Percentiles rank a stretch among this genome's conserved stretches.
phyloP scores from a whole-genome alignment of 768 basidiomycete species.

The Omphalotus guepiniiformis region DNA sequence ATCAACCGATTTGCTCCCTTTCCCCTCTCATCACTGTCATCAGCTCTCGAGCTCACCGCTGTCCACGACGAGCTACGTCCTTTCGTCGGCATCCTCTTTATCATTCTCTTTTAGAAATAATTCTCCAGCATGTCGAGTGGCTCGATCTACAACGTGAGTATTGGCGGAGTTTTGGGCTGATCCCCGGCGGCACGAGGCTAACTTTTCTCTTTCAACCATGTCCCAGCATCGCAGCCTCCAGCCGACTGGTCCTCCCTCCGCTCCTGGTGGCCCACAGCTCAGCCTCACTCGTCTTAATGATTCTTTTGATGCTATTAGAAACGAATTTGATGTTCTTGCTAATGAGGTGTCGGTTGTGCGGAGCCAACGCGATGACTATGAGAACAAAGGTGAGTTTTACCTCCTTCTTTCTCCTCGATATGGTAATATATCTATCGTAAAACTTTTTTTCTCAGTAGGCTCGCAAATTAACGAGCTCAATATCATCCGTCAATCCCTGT shows the following conservation, averaged over 20 bases:
- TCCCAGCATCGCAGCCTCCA: slow-evolving; percentile 51
- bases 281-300: slow-evolving; percentile 58
- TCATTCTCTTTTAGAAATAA: too few species aligned
- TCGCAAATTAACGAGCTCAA: slow-evolving; percentile 88
- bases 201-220: background rate
- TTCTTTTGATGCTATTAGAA: slow-evolving; percentile 73
- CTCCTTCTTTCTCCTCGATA: slow-evolving; percentile 1
- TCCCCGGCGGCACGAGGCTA: background rate
- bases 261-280: slow-evolving; percentile 35
- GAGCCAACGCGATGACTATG: slow-evolving; percentile 84
- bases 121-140: slow-evolving; percentile 5
- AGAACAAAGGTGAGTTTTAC: slow-evolving; percentile 68
- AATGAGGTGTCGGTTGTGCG: slow-evolving; percentile 65
- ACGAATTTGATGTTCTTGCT: slow-evolving; percentile 77
- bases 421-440: slow-evolving; percentile 10
- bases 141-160: slow-evolving; percentile 8
- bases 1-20: background rate
- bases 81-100: too few species aligned
- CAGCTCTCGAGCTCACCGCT: too few species aligned
- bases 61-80: too few species aligned
- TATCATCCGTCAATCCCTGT: slow-evolving; percentile 83
- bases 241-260: slow-evolving; percentile 43
- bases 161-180: background rate
- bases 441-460: slow-evolving; percentile 42
- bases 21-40: background rate